phyloP scores from a whole-genome alignment of 2,329 filamentous ascomycete genomes.

The Aspergillus tubingensis region DNA sequence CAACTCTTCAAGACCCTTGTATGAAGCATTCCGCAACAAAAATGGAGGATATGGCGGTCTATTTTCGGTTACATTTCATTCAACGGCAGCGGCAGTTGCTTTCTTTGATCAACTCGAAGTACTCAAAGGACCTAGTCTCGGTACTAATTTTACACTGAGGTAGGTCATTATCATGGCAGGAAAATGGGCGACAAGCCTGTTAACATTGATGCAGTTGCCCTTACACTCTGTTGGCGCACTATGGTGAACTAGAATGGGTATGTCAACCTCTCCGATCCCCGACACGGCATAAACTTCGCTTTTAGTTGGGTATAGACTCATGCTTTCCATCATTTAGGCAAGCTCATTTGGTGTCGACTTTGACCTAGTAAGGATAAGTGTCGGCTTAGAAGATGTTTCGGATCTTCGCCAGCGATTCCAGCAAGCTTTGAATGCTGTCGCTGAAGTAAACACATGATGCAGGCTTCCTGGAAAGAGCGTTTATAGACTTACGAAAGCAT shows the following conservation, averaged over 20 bases:
- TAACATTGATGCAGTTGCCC: slow-evolving; percentile 61
- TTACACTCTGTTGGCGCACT: slow-evolving; percentile 90
- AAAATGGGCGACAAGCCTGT: neutral
- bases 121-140: slow-evolving; percentile 89
- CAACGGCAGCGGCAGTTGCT: slow-evolving; percentile 67
- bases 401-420: slow-evolving; percentile 66
- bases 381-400: slow-evolving; percentile 79
- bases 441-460: slow-evolving; percentile 24
- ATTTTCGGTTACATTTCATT: slow-evolving; percentile 78
- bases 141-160: slow-evolving; percentile 92
- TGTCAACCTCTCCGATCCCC: slow-evolving; percentile 27
- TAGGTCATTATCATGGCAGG: slow-evolving; percentile 26
- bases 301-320: neutral
- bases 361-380: slow-evolving; percentile 79
- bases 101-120: slow-evolving; percentile 88
- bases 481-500: too few species aligned
- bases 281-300: neutral
- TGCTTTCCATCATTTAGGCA: slow-evolving; percentile 50
- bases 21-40: slow-evolving; percentile 74
- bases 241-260: slow-evolving; percentile 86
- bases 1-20: slow-evolving; percentile 67
- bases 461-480: slow-evolving; percentile 19
- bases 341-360: slow-evolving; percentile 77
- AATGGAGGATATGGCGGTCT: slow-evolving; percentile 86
- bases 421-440: slow-evolving; percentile 66